These are phyloP conservation scores for Roridomyces roridus DNA, from an alignment of 768 basidiomycete genomes.

Conservation along the genomic window DNA sequence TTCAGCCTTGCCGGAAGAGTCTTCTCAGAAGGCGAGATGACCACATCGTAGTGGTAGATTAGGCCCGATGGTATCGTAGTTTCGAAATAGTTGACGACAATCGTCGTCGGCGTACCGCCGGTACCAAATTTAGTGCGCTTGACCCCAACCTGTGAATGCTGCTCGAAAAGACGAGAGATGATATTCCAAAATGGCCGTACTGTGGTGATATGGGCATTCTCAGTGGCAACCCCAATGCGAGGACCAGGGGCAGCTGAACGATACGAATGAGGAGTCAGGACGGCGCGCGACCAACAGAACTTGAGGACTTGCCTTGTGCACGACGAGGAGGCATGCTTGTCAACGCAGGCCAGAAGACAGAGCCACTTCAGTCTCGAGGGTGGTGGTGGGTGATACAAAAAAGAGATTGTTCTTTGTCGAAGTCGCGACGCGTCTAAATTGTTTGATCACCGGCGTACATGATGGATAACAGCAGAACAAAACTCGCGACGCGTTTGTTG, in stretches of 20 bases:
- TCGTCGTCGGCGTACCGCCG: conserved; percentile 49
- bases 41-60: conserved; percentile 75
- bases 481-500: too few species aligned
- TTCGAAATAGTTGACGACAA: conserved; percentile 67
- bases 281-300: too few species aligned
- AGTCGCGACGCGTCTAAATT: too few species aligned
- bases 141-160: conserved; percentile 55
- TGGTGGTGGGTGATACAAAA: too few species aligned
- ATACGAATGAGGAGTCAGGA: too few species aligned
- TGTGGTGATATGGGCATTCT: conserved; percentile 19
- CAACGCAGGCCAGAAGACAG: too few species aligned
- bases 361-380: too few species aligned
- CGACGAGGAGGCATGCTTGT: too few species aligned
- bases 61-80: conserved; percentile 54
- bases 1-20: conserved; percentile 70
- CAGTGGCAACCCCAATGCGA: conserved; percentile 12
- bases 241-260: conserved; percentile 11
- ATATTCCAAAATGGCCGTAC: not conserved
- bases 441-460: too few species aligned
- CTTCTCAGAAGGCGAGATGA: conserved; percentile 74
- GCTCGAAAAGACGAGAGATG: not conserved
- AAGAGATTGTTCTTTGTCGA: too few species aligned
- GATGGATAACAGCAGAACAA: too few species aligned
- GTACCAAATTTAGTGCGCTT: conserved; percentile 69
- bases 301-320: too few species aligned